Evolutionary conservation across 2,329 filamentous ascomycete genomes (phyloP), one percentile per base, ranked within the genome.

Genomic region (Colletotrichum sp.): DNA sequence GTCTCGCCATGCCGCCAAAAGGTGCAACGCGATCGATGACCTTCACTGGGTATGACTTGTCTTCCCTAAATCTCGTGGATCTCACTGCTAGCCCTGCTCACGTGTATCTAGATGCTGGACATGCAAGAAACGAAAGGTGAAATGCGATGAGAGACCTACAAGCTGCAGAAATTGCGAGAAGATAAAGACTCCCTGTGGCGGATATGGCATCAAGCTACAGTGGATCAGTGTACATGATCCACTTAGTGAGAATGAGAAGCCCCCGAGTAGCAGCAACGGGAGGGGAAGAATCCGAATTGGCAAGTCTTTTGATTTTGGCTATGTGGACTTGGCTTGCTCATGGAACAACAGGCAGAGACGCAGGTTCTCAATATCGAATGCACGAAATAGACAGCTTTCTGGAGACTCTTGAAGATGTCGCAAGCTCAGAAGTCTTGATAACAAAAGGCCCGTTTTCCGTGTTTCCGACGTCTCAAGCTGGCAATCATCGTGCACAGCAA

Each of bases 121-220:
- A 2, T 70, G 67, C 31, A 70, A 70, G 47, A 64, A 38, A 29
- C 33, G 67, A n/a, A 70, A 70, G 18, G 67, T 65, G 9, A 70
- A 70, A 13, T 70, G 67, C 16, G 67, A 70, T 6, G 67, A 70
- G 18, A 65, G 67, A 4, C 47, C 67, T 2, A 15, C 33, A 7
- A 16, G 61, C 8, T 70, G 68, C 61, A 27, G n/a, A 15, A 70
- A 66, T 27, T 70, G 68, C 18, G 59, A 65, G n/a, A 70, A 58
- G 11, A 58, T 70, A 21, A 70, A 47, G 24, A 58, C 65, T 15
- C 4, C 68, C 16, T 70, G 68, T 16, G 68, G 47, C 12, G 68
- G 68, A 24, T 70, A 70, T 3, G 68, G 61, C 3, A 58, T 70
- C 15, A 57, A 34, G 33, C 68, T 70, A 2, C 68, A 70, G 34